Evolutionary conservation across 2,329 filamentous ascomycete species (phyloP).

Genomic region (Pseudocercospora ulei): DNA sequence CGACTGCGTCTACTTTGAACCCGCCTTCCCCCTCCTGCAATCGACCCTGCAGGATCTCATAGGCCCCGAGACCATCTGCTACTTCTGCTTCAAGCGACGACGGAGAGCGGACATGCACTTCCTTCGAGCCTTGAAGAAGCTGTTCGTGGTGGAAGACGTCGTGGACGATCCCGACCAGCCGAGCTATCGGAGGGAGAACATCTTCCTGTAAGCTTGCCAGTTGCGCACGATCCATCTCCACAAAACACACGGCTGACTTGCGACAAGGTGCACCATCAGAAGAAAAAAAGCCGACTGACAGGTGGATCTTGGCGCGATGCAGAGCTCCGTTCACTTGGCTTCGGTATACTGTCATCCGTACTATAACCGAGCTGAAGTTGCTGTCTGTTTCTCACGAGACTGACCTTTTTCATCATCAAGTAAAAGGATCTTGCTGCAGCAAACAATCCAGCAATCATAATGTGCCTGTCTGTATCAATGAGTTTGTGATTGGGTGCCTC

Average conservation of each 20-base stretch:
- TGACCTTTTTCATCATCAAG: too few relatives aligned
- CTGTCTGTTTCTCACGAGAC: too few relatives aligned
- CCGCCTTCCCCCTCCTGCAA: conserved; percentile 79
- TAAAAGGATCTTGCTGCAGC: too few relatives aligned
- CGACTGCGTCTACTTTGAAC: conserved; percentile 95
- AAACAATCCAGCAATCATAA: too few relatives aligned
- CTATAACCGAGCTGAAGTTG: too few relatives aligned
- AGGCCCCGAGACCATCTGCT: conserved; percentile 54
- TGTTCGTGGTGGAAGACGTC: conserved; percentile 41
- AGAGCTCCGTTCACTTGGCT: too few relatives aligned
- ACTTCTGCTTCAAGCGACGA: conserved; percentile 92
- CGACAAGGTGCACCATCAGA: conserved; percentile 22
- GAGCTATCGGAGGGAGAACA: conserved; percentile 41
- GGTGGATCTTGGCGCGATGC: conserved; percentile 15
- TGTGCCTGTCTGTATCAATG: too few relatives aligned
- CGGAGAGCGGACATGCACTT: conserved; percentile 56
- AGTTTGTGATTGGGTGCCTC: too few relatives aligned
- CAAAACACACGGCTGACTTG: conserved; percentile 8
- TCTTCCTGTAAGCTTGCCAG: conserved; percentile 40
- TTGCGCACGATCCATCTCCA: too few relatives aligned
- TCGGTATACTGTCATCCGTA: too few relatives aligned
- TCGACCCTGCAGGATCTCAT: conserved; percentile 67
- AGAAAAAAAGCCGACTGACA: conserved; percentile 21
- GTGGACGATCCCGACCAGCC: conserved; percentile 43
- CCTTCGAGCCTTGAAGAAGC: conserved; percentile 44